A percentile compares a stretch with the other conserved stretches of the same genome.
phyloP scores from a whole-genome alignment of 2,329 filamentous ascomycete genomes.

The Botryosphaeria agaves region DNA sequence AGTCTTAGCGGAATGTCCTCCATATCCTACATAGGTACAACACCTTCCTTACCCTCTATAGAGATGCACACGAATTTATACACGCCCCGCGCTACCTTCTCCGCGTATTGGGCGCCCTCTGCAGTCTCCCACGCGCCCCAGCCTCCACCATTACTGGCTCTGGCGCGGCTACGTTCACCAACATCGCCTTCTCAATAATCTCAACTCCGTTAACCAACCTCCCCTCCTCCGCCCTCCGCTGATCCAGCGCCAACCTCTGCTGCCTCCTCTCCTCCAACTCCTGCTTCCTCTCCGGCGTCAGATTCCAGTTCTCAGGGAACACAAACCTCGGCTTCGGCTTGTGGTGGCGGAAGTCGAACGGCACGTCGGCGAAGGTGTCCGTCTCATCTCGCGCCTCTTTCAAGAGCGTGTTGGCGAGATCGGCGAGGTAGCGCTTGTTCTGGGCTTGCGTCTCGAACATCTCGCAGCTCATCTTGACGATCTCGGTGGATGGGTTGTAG shows the following conservation, averaged over 20 bases:
- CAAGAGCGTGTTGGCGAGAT: slow-evolving; percentile 58
- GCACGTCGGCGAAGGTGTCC: slow-evolving; percentile 78
- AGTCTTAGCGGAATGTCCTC: too few species aligned
- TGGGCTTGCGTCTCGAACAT: slow-evolving; percentile 76
- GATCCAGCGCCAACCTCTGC: slow-evolving; percentile 35
- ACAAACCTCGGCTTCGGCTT: slow-evolving; percentile 45
- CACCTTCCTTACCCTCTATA: too few species aligned
- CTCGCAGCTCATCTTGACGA: slow-evolving; percentile 83
- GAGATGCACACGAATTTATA: too few species aligned
- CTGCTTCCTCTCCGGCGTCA: slow-evolving; percentile 51
- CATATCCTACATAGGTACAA: too few species aligned
- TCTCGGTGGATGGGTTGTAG: slow-evolving; percentile 69
- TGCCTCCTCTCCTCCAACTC: slow-evolving; percentile 47
- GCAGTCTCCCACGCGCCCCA: too few species aligned
- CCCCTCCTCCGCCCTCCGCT: slow-evolving; percentile 34
- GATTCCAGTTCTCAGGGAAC: slow-evolving; percentile 70
- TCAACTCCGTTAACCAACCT: slow-evolving; percentile 36
- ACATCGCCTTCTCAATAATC: slow-evolving; percentile 12
- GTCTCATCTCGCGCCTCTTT: slow-evolving; percentile 53
- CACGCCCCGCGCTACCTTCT: too few species aligned
- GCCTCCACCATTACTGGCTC: slow-evolving; percentile 2
- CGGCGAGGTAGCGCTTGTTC: slow-evolving; percentile 89
- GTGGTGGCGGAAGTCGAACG: slow-evolving; percentile 77
- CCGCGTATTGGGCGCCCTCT: too few species aligned
- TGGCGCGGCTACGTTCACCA: slow-evolving; percentile 1